Conservation (phyloP, 2,329 filamentous ascomycete genomes). For the Fusarium luffae region DNA sequence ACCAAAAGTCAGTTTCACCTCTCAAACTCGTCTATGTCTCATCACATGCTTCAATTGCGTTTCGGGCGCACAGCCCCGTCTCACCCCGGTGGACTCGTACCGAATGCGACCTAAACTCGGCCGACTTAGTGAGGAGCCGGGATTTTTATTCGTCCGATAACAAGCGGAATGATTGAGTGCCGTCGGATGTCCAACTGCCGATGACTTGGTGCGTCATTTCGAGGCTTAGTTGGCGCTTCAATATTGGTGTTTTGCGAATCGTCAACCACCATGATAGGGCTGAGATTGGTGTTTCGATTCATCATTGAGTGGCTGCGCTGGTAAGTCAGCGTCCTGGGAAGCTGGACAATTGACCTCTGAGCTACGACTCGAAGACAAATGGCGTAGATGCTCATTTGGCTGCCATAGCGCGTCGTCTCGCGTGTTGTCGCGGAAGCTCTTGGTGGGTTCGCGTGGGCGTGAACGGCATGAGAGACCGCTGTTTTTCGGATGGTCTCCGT, state of each 20-base stretch:
- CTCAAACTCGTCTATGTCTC: background rate
- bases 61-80: slow-evolving; percentile 20
- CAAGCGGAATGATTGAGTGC: slow-evolving; percentile 8
- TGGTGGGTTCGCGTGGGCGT: too few relatives aligned
- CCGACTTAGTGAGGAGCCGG: slow-evolving; percentile 1
- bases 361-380: too few relatives aligned
- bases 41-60: slow-evolving; percentile 29
- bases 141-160: background rate
- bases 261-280: background rate
- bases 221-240: background rate
- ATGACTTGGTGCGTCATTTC: background rate
- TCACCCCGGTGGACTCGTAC: background rate
- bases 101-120: slow-evolving; percentile 3
- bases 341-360: too few relatives aligned
- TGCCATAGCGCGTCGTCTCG: too few relatives aligned
- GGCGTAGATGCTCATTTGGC: too few relatives aligned
- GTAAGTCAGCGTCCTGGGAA: too few relatives aligned
- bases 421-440: too few relatives aligned
- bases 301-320: too few relatives aligned
- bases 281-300: background rate
- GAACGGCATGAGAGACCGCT: accelerated
- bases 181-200: slow-evolving; percentile 24
- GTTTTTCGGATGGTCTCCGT: too few relatives aligned
- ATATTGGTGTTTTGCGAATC: background rate
- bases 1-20: background rate